Conservation (phyloP, 1,139 yeast species). For the Blastobotrys niveus region DNA sequence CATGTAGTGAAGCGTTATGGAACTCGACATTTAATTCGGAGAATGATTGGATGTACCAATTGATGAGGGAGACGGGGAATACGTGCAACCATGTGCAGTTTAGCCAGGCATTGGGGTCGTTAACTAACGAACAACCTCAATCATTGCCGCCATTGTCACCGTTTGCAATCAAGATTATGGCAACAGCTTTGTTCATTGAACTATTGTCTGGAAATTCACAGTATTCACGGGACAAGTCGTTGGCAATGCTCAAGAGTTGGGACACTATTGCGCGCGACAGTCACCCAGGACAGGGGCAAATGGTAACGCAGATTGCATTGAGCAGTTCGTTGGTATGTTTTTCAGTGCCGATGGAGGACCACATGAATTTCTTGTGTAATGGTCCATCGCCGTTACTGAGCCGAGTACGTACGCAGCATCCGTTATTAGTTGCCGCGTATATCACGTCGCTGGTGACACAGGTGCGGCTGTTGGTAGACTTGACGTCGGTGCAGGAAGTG, state of each 20-base stretch:
- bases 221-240: constrained; percentile 9
- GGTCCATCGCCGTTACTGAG: constrained; percentile 19
- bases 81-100: constrained; percentile 12
- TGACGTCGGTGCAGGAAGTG: constrained; percentile 22
- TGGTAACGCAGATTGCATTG: constrained; percentile 20
- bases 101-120: constrained; percentile 15
- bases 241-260: constrained; percentile 17
- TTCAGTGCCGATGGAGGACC: constrained; percentile 20
- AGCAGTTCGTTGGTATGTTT: constrained; percentile 17
- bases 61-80: constrained; percentile 15
- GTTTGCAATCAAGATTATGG: constrained; percentile 23
- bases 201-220: constrained; percentile 5
- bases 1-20: constrained; percentile 35
- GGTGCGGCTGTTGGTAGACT: constrained; percentile 25
- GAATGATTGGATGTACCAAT: constrained; percentile 24
- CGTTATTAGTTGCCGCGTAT: constrained; percentile 22
- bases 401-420: constrained; percentile 23
- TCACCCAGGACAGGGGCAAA: constrained; percentile 27
- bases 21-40: constrained; percentile 25
- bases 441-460: constrained; percentile 23
- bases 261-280: constrained; percentile 20
- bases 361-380: constrained; percentile 12
- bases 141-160: constrained; percentile 20
- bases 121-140: constrained; percentile 13
- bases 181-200: constrained; percentile 25